phyloP scores from a whole-genome alignment of 139 green algal genomes.

The Chlamydomonas incerta region DNA sequence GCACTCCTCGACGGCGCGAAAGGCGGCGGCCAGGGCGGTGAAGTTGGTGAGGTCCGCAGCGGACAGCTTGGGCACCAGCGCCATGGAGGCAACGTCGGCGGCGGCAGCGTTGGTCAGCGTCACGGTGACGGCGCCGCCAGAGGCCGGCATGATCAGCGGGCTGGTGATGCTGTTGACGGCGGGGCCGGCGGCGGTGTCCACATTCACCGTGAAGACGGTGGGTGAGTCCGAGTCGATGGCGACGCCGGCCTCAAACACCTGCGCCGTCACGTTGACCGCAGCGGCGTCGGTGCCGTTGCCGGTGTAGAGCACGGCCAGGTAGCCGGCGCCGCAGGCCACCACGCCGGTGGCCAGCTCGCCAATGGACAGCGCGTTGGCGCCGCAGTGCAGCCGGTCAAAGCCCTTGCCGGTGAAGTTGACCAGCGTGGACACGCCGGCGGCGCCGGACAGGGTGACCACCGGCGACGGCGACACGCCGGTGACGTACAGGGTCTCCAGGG shows the following conservation, averaged over 20 bases:
- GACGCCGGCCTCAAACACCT: neutral
- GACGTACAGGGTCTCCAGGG: conserved; percentile 27
- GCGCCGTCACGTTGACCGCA: neutral
- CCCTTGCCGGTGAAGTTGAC: conserved; percentile 41
- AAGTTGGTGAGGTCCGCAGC: neutral
- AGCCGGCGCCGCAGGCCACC: neutral
- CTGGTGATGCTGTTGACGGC: neutral
- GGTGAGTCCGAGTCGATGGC: conserved; percentile 13
- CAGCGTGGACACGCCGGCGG: neutral
- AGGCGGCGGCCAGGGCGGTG: neutral
- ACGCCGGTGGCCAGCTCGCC: neutral
- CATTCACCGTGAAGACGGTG: neutral
- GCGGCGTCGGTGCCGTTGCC: neutral
- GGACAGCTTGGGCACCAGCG: neutral
- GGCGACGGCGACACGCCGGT: neutral
- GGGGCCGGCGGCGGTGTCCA: neutral
- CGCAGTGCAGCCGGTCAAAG: conserved; percentile 35
- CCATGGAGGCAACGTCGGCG: neutral
- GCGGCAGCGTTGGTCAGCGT: neutral
- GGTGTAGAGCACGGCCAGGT: conserved; percentile 4
- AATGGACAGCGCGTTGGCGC: conserved; percentile 37
- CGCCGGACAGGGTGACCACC: neutral
- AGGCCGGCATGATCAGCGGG: neutral
- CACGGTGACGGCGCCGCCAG: conserved; percentile 15
- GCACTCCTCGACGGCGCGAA: neutral